Evolutionary conservation across 306 rosid genomes (phyloP).

Genomic region (Begonia loranthoides): DNA sequence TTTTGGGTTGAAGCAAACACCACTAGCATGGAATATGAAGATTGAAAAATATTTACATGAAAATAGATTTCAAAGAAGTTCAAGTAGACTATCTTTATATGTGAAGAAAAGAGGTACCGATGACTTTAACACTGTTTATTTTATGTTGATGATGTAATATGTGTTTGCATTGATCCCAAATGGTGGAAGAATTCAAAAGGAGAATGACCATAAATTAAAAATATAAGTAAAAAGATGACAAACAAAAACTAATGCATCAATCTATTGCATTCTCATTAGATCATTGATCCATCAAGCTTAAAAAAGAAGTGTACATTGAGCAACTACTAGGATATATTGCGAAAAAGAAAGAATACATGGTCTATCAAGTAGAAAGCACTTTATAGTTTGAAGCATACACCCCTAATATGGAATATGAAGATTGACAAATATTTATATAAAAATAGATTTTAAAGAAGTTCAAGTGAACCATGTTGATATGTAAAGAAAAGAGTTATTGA

Average conservation of each 20-base stretch:
- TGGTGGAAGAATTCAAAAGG: too few species aligned
- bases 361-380: neutral
- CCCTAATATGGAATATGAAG: neutral
- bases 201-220: too few species aligned
- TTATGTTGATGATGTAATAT: conserved; percentile 4
- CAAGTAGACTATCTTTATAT: conserved; percentile 1
- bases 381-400: conserved; percentile 2
- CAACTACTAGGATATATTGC: neutral
- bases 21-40: conserved; percentile 1
- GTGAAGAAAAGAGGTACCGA: neutral
- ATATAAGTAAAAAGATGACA: too few species aligned
- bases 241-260: too few species aligned
- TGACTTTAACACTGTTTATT: neutral
- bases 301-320: neutral
- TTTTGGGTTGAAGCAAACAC: conserved; percentile 1
- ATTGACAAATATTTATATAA: neutral
- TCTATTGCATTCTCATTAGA: too few species aligned
- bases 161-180: neutral
- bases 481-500: neutral
- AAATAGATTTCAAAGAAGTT: neutral
- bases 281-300: neutral
- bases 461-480: conserved; percentile 1
- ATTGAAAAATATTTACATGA: neutral
- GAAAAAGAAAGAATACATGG: neutral
- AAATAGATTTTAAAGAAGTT: neutral